Conservation (phyloP, 768 basidiomycete species). For the Tremella mesenterica region DNA sequence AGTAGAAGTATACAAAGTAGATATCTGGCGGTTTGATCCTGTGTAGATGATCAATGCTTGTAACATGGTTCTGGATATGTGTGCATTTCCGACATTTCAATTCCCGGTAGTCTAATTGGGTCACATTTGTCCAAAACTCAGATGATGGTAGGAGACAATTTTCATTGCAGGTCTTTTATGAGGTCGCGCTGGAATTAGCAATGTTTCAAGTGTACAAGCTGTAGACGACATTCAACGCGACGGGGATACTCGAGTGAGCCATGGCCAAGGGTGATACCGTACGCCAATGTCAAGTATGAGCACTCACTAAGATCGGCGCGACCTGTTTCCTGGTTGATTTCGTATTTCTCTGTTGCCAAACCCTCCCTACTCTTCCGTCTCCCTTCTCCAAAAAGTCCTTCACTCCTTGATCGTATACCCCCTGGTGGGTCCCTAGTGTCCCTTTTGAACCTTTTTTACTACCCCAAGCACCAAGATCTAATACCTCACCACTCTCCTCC, state of each 20-base stretch:
- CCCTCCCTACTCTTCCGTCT: constrained; percentile 23
- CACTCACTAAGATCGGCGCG: constrained; percentile 43
- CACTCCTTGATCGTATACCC: constrained; percentile 6
- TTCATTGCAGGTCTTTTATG: constrained; percentile 20
- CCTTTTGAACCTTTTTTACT: constrained; percentile 13
- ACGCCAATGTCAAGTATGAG: background rate
- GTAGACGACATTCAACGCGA: too few relatives aligned
- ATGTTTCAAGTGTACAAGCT: background rate
- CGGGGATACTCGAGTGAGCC: background rate
- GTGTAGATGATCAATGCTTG: too few relatives aligned
- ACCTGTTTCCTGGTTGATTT: constrained; percentile 46
- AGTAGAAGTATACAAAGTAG: constrained; percentile 2
- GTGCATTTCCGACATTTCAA: too few relatives aligned
- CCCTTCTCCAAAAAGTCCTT: constrained; percentile 14
- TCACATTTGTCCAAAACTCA: too few relatives aligned
- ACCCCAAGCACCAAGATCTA: constrained; percentile 51
- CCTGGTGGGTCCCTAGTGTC: background rate
- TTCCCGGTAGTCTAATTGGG: too few relatives aligned
- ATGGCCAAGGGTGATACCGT: background rate
- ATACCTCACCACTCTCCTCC: constrained; percentile 50
- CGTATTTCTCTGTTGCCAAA: constrained; percentile 47
- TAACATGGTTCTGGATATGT: too few relatives aligned
- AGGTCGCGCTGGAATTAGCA: constrained; percentile 22
- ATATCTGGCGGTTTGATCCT: background rate
- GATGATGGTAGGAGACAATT: background rate